A percentile compares a stretch with the other conserved stretches of the same genome.
These are phyloP conservation scores for Dictyostelium purpureum DNA, from an alignment of 78 protist genomes.

Conservation along the genomic window DNA sequence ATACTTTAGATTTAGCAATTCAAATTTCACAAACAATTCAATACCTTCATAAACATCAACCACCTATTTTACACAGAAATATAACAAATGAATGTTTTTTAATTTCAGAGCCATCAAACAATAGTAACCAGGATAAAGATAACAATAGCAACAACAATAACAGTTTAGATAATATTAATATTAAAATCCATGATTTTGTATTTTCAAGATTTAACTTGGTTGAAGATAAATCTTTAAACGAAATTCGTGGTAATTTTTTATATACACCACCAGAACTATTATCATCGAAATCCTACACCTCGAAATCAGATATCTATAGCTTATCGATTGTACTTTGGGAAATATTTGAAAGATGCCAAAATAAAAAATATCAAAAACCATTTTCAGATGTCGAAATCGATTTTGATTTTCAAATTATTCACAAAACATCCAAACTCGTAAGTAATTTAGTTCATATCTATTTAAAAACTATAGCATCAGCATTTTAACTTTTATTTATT, in stretches of 20 bases:
- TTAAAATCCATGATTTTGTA: conserved; percentile 31
- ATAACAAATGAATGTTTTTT: conserved; percentile 42
- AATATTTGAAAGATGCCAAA: conserved; percentile 3
- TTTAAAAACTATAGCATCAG: not conserved
- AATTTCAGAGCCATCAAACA: not conserved
- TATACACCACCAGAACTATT: conserved; percentile 68
- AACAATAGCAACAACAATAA: not conserved
- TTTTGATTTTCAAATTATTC: conserved; percentile 62
- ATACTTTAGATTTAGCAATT: conserved; percentile 34
- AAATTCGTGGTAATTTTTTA: conserved; percentile 19
- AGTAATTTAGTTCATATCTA: not conserved
- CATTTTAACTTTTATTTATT: not conserved
- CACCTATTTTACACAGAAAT: conserved; percentile 54
- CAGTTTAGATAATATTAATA: not conserved
- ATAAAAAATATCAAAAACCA: conserved; percentile 8
- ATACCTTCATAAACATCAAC: conserved; percentile 31
- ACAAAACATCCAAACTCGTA: conserved; percentile 53
- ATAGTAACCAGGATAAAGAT: not conserved
- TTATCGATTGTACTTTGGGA: conserved; percentile 64
- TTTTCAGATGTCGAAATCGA: conserved; percentile 17
- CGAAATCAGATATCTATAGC: conserved; percentile 70
- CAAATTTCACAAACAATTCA: conserved; percentile 42
- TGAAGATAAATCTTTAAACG: conserved; percentile 7
- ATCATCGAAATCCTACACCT: not conserved
- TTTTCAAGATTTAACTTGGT: conserved; percentile 25